phyloP scores from a whole-genome alignment of 1,139 yeast species.

The Hemisphaericaspora xylofermentans region DNA sequence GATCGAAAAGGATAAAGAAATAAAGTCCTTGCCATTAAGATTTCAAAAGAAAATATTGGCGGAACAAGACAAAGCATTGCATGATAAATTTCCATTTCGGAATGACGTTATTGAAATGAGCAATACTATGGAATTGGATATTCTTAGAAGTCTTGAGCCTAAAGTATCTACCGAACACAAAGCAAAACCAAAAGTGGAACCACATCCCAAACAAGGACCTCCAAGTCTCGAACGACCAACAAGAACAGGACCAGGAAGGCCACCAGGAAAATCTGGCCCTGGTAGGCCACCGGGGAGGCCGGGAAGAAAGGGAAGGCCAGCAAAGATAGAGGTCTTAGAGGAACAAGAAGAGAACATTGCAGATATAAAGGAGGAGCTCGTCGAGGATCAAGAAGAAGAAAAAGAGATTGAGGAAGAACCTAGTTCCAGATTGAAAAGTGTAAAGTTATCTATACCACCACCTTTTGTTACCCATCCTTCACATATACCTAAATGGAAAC shows the following conservation, averaged over 20 bases:
- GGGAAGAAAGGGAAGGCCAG: conserved; percentile 6
- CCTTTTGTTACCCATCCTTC: conserved; percentile 76
- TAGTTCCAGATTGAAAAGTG: conserved; percentile 27
- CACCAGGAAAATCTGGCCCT: background rate
- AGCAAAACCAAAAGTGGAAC: background rate
- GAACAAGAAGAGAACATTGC: conserved; percentile 8
- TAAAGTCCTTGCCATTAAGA: conserved; percentile 39
- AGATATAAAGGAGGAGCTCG: conserved; percentile 13
- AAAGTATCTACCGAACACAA: no score
- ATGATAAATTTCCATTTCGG: conserved; percentile 38
- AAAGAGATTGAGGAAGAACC: conserved; percentile 4
- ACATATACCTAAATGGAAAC: conserved; percentile 66
- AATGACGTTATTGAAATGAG: conserved; percentile 28
- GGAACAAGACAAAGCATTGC: conserved; percentile 35
- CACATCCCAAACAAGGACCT: conserved; percentile 7
- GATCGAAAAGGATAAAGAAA: conserved; percentile 25
- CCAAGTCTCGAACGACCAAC: background rate
- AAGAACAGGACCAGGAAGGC: conserved; percentile 1
- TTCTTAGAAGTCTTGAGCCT: conserved; percentile 15
- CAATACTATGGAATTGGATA: conserved; percentile 21
- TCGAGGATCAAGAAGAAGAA: conserved; percentile 17
- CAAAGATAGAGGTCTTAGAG: conserved; percentile 6
- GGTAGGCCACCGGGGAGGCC: background rate
- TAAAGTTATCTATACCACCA: conserved; percentile 53
- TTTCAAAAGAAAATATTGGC: conserved; percentile 46